A percentile compares a stretch with the other conserved stretches of the same genome.
Evolutionary conservation across 2,329 filamentous ascomycete species (phyloP).

Genomic region (Nothophaeocryptopus gaeumannii): DNA sequence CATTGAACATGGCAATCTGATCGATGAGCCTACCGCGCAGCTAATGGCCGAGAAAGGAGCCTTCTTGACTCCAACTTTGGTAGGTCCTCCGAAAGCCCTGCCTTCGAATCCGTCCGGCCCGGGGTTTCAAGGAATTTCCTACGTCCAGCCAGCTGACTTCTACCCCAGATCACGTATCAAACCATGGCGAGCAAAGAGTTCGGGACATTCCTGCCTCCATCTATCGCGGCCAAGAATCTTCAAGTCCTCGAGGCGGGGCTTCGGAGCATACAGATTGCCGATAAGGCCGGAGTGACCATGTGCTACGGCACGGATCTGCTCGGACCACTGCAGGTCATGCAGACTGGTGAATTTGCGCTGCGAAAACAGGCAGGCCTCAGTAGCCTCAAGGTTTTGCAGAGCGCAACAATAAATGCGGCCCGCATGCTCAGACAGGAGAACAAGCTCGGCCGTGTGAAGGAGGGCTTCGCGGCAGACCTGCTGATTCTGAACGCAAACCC

Average conservation of each 20-base stretch:
- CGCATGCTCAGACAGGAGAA: conserved; percentile 48
- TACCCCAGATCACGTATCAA: conserved; percentile 43
- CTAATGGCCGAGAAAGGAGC: conserved; percentile 51
- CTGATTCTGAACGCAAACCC: conserved; percentile 54
- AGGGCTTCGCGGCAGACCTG: conserved; percentile 54
- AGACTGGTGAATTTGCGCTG: conserved; percentile 51
- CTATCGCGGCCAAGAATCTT: conserved; percentile 50
- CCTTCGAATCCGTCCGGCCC: neutral
- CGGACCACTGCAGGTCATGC: conserved; percentile 49
- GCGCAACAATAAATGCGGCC: conserved; percentile 54
- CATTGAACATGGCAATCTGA: conserved; percentile 61
- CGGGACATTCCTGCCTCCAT: conserved; percentile 44
- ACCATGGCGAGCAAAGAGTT: conserved; percentile 48
- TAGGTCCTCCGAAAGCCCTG: conserved; percentile 21
- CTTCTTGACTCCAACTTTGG: conserved; percentile 55
- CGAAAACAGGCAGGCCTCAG: conserved; percentile 45
- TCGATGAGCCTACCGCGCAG: conserved; percentile 55
- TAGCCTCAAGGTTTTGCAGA: conserved; percentile 47
- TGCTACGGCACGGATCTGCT: conserved; percentile 58
- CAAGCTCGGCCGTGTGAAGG: conserved; percentile 50
- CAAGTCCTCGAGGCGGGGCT: conserved; percentile 51
- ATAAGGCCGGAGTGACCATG: conserved; percentile 53
- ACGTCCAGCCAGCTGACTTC: neutral
- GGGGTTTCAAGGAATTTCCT: neutral
- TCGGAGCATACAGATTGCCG: conserved; percentile 47